A percentile compares a stretch with the other conserved stretches of the same genome.
These are phyloP conservation scores for Pichia manshurica DNA, from an alignment of 805 yeast genomes.

Conservation along the genomic window DNA sequence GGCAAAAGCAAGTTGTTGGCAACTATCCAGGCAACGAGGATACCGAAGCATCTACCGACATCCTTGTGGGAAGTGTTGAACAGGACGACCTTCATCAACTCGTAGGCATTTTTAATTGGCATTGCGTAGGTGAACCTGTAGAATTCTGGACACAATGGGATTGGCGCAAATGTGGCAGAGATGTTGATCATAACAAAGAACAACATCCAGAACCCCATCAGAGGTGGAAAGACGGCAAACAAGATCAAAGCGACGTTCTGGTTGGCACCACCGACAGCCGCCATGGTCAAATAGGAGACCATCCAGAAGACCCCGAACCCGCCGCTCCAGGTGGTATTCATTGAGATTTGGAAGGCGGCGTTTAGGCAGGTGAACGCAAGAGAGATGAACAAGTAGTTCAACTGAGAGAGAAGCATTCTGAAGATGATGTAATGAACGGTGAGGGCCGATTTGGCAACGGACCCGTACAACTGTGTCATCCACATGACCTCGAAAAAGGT, in stretches of 20 bases:
- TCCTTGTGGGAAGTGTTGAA: conserved; percentile 51
- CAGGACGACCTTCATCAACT: conserved; percentile 53
- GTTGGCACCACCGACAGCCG: conserved; percentile 71
- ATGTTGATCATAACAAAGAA: conserved; percentile 66
- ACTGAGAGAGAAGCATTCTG: conserved; percentile 45
- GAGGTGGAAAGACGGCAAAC: conserved; percentile 52
- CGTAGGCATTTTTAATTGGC: conserved; percentile 65
- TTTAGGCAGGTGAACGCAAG: conserved; percentile 55
- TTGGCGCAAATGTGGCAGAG: conserved; percentile 61
- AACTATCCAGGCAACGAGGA: conserved; percentile 21
- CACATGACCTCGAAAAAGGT: conserved; percentile 68
- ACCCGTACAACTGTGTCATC: conserved; percentile 48
- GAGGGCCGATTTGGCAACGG: conserved; percentile 40
- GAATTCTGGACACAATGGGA: conserved; percentile 52
- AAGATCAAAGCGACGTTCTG: conserved; percentile 55
- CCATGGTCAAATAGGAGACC: conserved; percentile 59
- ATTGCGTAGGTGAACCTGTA: conserved; percentile 61
- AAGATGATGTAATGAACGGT: conserved; percentile 44
- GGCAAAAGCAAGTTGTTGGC: conserved; percentile 32
- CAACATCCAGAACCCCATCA: conserved; percentile 65
- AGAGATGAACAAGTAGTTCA: conserved; percentile 51
- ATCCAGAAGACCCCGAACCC: conserved; percentile 78
- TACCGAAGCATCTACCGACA: conserved; percentile 23
- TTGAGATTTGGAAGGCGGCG: conserved; percentile 62
- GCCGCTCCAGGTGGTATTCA: conserved; percentile 47